Evolutionary conservation across 2,329 filamentous ascomycete genomes (phyloP), one percentile per base, ranked within the genome.

Genomic region (Fusarium sp.): DNA sequence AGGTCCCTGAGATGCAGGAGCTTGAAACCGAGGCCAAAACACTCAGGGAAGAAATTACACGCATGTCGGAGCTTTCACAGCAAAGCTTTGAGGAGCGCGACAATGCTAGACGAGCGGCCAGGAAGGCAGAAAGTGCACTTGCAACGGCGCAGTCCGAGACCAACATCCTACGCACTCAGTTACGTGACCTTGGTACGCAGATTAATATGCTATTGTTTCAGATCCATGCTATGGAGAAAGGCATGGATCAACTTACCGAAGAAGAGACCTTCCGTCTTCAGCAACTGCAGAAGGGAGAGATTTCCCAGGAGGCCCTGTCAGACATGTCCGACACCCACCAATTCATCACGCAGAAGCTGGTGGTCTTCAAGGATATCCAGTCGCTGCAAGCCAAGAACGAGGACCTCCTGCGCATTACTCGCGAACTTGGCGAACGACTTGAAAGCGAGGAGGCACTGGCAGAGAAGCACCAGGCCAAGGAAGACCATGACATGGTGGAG

Each of bases 201-300:
- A 88, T 97, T 67, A 96, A 97, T 77, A 90, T 97, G 75, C 86
- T 99, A 8, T 85, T 97, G 6, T 92, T 96, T 78, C 95, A 97
- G 77, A 86, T 94, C 58, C 90, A 96, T 73, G 89, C 92, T 20
- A 88, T 90, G 54, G 92, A 97, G 73, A 91, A 92, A 77, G 95
- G 94, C 23, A 80, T 91, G 45, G 89, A 91, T 37, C 85, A 90
- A 55, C 84, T 96, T 45, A 88, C 85, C 9, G 83, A 88, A 1
- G 90, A 93, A 63, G 92, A 97, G 70, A 87, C 88, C 21, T 83
- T 88, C 45, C 90, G 93, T 61, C 85, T 97, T 36, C 89, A 96
- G 76, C 90, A 91, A 67, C 85, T 97, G 10, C 90, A 93, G 66
- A 87, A 88, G 60, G 91, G 93, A 52, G 90, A 96, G 72, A 83